These are phyloP conservation scores for Fusarium begoniae DNA, from an alignment of 2,329 filamentous ascomycete species.

Conservation along the genomic window DNA sequence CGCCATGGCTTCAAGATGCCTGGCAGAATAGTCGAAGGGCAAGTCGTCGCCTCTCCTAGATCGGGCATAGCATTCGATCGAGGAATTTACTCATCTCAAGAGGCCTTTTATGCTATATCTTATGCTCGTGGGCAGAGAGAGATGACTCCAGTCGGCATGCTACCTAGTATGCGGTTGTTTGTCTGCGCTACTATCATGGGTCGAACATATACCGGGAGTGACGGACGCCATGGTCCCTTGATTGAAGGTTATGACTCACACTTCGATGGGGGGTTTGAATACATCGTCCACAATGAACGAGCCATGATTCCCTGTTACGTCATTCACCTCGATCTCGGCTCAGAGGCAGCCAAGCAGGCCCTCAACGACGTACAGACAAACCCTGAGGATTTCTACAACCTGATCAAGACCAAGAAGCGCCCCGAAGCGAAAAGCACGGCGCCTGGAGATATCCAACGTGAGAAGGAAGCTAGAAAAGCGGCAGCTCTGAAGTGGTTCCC, in stretches of 20 bases:
- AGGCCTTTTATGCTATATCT: constrained; percentile 49
- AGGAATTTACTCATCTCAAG: constrained; percentile 57
- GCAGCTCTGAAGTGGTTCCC: constrained; percentile 57
- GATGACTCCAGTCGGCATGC: constrained; percentile 42
- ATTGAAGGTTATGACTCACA: constrained; percentile 49
- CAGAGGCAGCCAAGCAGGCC: constrained; percentile 43
- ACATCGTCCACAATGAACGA: constrained; percentile 54
- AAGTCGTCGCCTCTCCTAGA: constrained; percentile 22
- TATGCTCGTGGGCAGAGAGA: constrained; percentile 47
- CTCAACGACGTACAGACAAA: constrained; percentile 14
- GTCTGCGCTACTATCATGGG: constrained; percentile 59
- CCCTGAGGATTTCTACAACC: constrained; percentile 10
- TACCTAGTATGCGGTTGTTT: constrained; percentile 53
- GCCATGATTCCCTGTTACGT: constrained; percentile 58
- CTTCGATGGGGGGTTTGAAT: constrained; percentile 51
- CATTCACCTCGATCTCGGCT: constrained; percentile 54
- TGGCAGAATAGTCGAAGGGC: constrained; percentile 32
- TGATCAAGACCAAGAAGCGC: background rate
- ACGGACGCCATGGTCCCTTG: constrained; percentile 29
- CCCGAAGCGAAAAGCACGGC: constrained; percentile 5
- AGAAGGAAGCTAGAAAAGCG: constrained; percentile 51
- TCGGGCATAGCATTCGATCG: constrained; percentile 51
- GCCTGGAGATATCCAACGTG: constrained; percentile 49
- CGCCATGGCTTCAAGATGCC: constrained; percentile 55
- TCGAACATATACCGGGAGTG: constrained; percentile 31